A percentile compares a stretch with the other conserved stretches of the same genome.
Conservation (phyloP, 108 stramenopile genomes). For the Skeletonema grethae region DNA sequence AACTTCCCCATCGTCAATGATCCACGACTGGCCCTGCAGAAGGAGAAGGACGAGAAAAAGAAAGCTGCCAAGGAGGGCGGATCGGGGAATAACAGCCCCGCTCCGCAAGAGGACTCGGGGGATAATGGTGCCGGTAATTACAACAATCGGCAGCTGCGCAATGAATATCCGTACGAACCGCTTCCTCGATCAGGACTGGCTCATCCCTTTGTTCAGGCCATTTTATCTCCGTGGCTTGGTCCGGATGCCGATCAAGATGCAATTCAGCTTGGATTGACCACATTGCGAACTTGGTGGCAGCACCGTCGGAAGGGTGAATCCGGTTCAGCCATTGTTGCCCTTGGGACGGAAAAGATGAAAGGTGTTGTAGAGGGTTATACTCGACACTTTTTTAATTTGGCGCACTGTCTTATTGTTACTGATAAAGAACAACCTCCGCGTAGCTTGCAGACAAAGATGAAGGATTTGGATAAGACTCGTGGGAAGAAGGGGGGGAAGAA, state of each 20-base stretch:
- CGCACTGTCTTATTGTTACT: conserved; percentile 81
- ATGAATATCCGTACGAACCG: conserved; percentile 85
- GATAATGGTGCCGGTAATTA: neutral
- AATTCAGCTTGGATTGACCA: conserved; percentile 85
- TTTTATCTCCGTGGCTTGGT: conserved; percentile 88
- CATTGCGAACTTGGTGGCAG: conserved; percentile 91
- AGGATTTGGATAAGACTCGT: conserved; percentile 75
- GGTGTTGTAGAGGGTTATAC: conserved; percentile 93
- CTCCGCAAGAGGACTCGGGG: neutral
- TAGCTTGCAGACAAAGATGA: conserved; percentile 77
- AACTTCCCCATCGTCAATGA: conserved; percentile 68
- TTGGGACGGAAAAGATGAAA: conserved; percentile 89
- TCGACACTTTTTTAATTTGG: conserved; percentile 87
- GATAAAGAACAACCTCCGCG: conserved; percentile 89
- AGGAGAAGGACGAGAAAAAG: conserved; percentile 7
- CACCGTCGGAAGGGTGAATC: conserved; percentile 91
- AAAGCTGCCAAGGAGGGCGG: conserved; percentile 19
- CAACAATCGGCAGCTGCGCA: conserved; percentile 22
- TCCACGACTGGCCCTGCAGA: conserved; percentile 31
- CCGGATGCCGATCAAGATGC: conserved; percentile 90
- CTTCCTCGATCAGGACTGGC: conserved; percentile 84
- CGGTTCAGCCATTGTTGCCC: conserved; percentile 80
- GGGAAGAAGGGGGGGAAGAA: conserved; percentile 66
- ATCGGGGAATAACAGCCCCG: neutral
- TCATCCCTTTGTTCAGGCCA: conserved; percentile 91